A percentile compares a stretch with the other conserved stretches of the same genome.
phyloP scores from a whole-genome alignment of 768 basidiomycete species.

The Cystobasidium ongulense region DNA sequence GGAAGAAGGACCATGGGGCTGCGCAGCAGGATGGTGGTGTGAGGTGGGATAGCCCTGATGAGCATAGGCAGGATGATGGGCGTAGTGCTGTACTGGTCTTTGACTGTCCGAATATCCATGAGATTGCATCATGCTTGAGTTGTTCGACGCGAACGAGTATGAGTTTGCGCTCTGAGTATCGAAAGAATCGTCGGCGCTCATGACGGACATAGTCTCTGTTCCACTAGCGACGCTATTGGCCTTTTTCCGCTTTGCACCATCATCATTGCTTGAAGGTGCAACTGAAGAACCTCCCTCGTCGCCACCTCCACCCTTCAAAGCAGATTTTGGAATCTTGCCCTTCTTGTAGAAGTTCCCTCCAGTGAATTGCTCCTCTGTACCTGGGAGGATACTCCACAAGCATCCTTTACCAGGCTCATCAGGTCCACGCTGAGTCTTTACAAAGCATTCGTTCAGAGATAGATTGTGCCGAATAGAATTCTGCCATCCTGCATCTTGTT shows the following conservation, averaged over 20 bases:
- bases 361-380: conserved; percentile 71
- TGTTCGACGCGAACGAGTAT: background rate
- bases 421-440: conserved; percentile 59
- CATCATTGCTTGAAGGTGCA: background rate
- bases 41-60: background rate
- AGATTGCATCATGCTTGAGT: conserved; percentile 1
- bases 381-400: conserved; percentile 77
- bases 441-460: conserved; percentile 81
- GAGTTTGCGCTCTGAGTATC: conserved; percentile 16
- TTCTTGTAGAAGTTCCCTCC: conserved; percentile 45
- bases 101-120: background rate
- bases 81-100: background rate
- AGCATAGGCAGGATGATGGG: background rate
- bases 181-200: conserved; percentile 20
- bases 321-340: conserved; percentile 24
- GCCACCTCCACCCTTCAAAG: background rate
- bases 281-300: background rate
- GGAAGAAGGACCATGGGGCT: background rate
- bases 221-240: conserved; percentile 11
- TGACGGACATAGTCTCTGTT: conserved; percentile 6
- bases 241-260: background rate
- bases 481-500: conserved; percentile 89
- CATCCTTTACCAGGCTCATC: conserved; percentile 64
- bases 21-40: background rate
- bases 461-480: conserved; percentile 96